These are phyloP conservation scores for Botrytis deweyae DNA, from an alignment of 2,329 filamentous ascomycete species.

Conservation along the genomic window DNA sequence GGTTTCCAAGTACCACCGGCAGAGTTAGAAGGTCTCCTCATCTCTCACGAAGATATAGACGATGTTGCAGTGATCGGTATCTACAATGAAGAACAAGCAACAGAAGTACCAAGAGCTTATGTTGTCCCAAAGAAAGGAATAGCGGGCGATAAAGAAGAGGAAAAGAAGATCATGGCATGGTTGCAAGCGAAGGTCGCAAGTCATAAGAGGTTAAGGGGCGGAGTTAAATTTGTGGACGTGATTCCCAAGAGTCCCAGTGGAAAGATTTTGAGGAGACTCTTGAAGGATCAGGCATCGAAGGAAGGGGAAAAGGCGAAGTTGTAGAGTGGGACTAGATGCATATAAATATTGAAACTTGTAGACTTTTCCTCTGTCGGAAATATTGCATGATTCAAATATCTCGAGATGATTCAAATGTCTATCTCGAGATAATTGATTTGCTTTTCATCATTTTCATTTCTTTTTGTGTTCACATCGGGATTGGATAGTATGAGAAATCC, in stretches of 20 bases:
- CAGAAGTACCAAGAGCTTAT: constrained; percentile 68
- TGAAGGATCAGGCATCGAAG: constrained; percentile 44
- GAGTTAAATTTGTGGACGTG: constrained; percentile 61
- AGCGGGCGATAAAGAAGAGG: constrained; percentile 32
- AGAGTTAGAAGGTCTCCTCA: constrained; percentile 55
- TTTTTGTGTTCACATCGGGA: background rate
- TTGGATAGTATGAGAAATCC: background rate
- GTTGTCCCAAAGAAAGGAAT: constrained; percentile 48
- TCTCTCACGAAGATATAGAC: constrained; percentile 45
- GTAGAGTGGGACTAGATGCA: background rate
- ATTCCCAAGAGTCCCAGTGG: constrained; percentile 67
- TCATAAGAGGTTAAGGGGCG: constrained; percentile 69
- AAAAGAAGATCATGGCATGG: constrained; percentile 53
- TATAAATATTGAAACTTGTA: background rate
- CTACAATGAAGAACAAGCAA: constrained; percentile 59
- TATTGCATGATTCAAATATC: background rate
- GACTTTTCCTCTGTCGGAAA: background rate
- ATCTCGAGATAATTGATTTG: background rate
- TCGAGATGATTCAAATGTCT: background rate
- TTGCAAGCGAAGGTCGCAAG: constrained; percentile 58
- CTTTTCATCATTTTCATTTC: background rate
- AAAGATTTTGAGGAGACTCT: constrained; percentile 50
- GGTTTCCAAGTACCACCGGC: constrained; percentile 70
- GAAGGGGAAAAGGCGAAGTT: constrained; percentile 27
- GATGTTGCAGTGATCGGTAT: constrained; percentile 65